These are phyloP conservation scores for Phytophthora sp. DNA, from an alignment of 352 stramenopile species.

Conservation along the genomic window DNA sequence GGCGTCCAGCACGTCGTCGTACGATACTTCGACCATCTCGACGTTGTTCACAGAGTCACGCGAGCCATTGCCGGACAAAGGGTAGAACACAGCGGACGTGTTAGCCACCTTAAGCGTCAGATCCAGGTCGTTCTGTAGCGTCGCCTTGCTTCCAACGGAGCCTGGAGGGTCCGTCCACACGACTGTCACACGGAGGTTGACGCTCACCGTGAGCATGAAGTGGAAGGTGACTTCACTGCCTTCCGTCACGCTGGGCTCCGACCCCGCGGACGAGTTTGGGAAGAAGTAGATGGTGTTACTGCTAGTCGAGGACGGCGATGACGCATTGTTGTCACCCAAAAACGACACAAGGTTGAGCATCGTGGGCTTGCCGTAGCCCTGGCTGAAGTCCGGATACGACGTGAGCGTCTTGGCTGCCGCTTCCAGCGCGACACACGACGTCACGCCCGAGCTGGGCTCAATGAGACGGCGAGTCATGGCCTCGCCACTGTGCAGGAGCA, in stretches of 20 bases:
- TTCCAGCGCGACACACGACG: constrained; percentile 62
- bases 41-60: constrained; percentile 78
- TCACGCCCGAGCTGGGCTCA: constrained; percentile 46
- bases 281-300: constrained; percentile 59
- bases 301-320: constrained; percentile 18
- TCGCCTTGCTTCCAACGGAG: constrained; percentile 52
- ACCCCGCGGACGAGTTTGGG: constrained; percentile 52
- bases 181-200: constrained; percentile 71
- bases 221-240: constrained; percentile 55
- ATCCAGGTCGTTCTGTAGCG: constrained; percentile 78
- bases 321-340: constrained; percentile 26
- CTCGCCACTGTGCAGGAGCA: constrained; percentile 83
- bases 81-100: constrained; percentile 61
- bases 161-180: constrained; percentile 77
- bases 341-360: constrained; percentile 67
- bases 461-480: constrained; percentile 60
- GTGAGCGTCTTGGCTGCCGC: constrained; percentile 34
- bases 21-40: constrained; percentile 78
- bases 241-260: constrained; percentile 61
- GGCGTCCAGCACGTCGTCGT: constrained; percentile 46
- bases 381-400: constrained; percentile 68
- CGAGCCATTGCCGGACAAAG: constrained; percentile 63
- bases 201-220: constrained; percentile 57
- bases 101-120: constrained; percentile 61
- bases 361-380: constrained; percentile 80